These are phyloP conservation scores for Petrea volubilis DNA, from an alignment of 257 asterid species.

Conservation along the genomic window DNA sequence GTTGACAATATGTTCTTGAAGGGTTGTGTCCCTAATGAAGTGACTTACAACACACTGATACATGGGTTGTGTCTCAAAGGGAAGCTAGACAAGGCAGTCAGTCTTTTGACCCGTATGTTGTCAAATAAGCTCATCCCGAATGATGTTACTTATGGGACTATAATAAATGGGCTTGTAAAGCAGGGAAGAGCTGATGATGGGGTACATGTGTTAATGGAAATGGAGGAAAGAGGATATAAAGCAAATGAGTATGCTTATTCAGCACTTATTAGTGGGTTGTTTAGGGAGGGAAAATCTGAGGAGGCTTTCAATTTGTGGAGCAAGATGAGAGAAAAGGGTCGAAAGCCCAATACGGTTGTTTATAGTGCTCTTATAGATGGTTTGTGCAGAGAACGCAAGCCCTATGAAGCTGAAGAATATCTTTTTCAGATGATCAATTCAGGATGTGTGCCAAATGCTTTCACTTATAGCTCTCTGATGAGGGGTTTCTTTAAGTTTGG, in stretches of 20 bases:
- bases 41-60: conserved; percentile 89
- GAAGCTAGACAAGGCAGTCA: conserved; percentile 75
- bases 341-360: conserved; percentile 70
- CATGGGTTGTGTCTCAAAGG: conserved; percentile 88
- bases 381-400: conserved; percentile 63
- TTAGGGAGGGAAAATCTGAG: conserved; percentile 63
- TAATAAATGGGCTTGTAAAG: conserved; percentile 79
- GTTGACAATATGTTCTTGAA: conserved; percentile 91
- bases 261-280: conserved; percentile 80
- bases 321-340: conserved; percentile 61
- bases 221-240: conserved; percentile 74
- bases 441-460: conserved; percentile 72
- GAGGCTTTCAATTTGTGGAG: conserved; percentile 69
- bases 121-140: conserved; percentile 62
- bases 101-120: conserved; percentile 73
- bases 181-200: conserved; percentile 72
- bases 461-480: conserved; percentile 74
- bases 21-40: conserved; percentile 85
- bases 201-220: conserved; percentile 45
- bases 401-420: conserved; percentile 62
- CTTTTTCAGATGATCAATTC: conserved; percentile 54
- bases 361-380: conserved; percentile 90
- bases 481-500: conserved; percentile 81
- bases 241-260: conserved; percentile 72
- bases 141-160: conserved; percentile 78